phyloP scores from a whole-genome alignment of 2,329 filamentous ascomycete genomes.

The Calycina herbarum region DNA sequence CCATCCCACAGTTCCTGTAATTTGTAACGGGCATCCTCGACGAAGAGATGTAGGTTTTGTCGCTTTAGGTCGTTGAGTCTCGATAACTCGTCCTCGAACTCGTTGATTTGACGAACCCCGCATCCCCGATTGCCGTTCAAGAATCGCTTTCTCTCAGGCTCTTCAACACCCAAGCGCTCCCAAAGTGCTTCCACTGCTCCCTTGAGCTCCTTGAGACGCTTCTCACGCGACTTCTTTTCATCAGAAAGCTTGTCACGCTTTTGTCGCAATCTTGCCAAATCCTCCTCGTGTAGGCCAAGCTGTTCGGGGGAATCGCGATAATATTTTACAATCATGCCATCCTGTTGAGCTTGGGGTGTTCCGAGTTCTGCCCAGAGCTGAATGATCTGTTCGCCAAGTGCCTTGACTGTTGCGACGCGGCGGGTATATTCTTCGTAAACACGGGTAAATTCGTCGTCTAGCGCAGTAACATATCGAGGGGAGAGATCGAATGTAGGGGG shows the following conservation, averaged over 20 bases:
- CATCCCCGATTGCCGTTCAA: slow-evolving; percentile 85
- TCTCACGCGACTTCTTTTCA: slow-evolving; percentile 84
- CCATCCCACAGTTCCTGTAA: slow-evolving; percentile 95
- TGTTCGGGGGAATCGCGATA: slow-evolving; percentile 92
- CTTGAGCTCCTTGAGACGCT: slow-evolving; percentile 71
- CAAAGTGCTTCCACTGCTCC: slow-evolving; percentile 80
- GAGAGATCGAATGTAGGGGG: slow-evolving; percentile 91
- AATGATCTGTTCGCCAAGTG: slow-evolving; percentile 80
- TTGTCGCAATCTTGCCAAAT: slow-evolving; percentile 68
- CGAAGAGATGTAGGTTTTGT: slow-evolving; percentile 92
- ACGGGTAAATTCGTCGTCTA: slow-evolving; percentile 88
- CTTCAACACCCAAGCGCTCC: slow-evolving; percentile 83
- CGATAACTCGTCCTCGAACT: slow-evolving; percentile 88
- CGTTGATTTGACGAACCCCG: slow-evolving; percentile 87
- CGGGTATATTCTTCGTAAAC: slow-evolving; percentile 96
- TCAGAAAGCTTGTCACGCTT: slow-evolving; percentile 82
- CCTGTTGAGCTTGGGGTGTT: slow-evolving; percentile 89
- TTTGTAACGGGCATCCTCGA: slow-evolving; percentile 88
- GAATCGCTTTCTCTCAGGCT: slow-evolving; percentile 81
- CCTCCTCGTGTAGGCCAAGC: slow-evolving; percentile 85
- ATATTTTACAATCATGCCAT: slow-evolving; percentile 81
- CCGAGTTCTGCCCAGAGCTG: slow-evolving; percentile 95
- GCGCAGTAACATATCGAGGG: slow-evolving; percentile 77
- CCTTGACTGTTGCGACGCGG: slow-evolving; percentile 73
- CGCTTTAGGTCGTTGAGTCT: slow-evolving; percentile 89